Evolutionary conservation across 2,329 filamentous ascomycete species (phyloP).

Genomic region (Alternaria dauci): DNA sequence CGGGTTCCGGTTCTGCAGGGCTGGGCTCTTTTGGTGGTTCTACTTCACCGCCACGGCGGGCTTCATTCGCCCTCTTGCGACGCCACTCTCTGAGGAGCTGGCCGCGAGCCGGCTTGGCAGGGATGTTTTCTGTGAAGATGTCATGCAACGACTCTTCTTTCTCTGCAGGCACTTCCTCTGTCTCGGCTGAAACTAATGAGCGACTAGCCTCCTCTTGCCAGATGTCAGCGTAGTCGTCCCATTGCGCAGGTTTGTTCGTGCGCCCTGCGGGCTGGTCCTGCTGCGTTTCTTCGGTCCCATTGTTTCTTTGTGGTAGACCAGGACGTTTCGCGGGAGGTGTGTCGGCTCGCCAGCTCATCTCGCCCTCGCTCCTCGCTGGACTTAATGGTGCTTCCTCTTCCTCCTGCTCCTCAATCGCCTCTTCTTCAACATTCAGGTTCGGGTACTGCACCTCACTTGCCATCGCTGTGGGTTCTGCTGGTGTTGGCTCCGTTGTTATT

Average conservation of each 20-base stretch:
- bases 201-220: conserved; percentile 60
- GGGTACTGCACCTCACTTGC: conserved; percentile 41
- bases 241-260: background rate
- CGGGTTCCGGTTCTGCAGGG: conserved; percentile 9
- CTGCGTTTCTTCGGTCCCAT: conserved; percentile 1
- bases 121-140: conserved; percentile 43
- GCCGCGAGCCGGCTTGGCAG: conserved; percentile 45
- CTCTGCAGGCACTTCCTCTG: conserved; percentile 28
- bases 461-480: conserved; percentile 19
- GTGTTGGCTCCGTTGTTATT: conserved; percentile 19
- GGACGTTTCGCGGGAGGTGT: conserved; percentile 21
- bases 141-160: conserved; percentile 40
- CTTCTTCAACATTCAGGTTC: conserved; percentile 21
- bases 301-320: background rate
- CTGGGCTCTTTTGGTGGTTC: conserved; percentile 30
- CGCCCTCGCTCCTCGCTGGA: conserved; percentile 43
- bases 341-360: conserved; percentile 46
- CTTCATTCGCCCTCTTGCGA: conserved; percentile 49
- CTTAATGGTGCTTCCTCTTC: conserved; percentile 36
- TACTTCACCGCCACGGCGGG: conserved; percentile 51
- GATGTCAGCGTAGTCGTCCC: conserved; percentile 50
- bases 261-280: conserved; percentile 7
- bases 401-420: conserved; percentile 11
- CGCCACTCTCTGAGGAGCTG: conserved; percentile 56
- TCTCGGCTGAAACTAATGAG: conserved; percentile 28